Conservation (phyloP, 2,329 filamentous ascomycete genomes). For the Colletotrichum echinochloae region DNA sequence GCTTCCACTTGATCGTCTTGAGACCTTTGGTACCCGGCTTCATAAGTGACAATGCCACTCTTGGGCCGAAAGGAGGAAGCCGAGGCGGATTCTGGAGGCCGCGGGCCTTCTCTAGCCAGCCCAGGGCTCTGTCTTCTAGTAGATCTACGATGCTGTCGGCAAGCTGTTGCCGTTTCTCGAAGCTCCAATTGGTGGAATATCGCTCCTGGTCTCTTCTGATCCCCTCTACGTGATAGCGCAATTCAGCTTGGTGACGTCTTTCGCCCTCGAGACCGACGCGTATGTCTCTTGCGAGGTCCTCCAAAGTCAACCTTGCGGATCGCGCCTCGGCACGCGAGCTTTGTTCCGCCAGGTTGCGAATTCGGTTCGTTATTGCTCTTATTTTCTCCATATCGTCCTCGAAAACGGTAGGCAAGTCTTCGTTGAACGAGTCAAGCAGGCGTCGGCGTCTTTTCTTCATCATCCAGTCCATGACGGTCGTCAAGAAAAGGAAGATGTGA, state of each 20-base stretch:
- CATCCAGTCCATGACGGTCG: constrained; percentile 43
- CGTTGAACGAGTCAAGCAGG: constrained; percentile 42
- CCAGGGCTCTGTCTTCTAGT: background rate
- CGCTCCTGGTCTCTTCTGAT: background rate
- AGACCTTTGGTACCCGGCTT: background rate
- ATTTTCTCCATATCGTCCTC: constrained; percentile 38
- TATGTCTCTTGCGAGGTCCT: constrained; percentile 21
- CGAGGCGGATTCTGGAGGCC: no score
- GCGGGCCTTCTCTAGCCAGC: background rate
- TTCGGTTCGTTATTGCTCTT: constrained; percentile 12
- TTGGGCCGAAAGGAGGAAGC: no score
- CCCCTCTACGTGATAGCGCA: background rate
- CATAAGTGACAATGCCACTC: background rate
- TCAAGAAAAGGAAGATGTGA: constrained; percentile 45
- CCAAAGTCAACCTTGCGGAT: constrained; percentile 18
- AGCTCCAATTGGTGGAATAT: background rate
- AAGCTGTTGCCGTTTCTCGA: background rate
- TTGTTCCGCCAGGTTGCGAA: constrained; percentile 35
- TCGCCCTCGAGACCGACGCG: constrained; percentile 36
- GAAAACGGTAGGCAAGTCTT: constrained; percentile 35
- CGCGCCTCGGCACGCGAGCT: constrained; percentile 37
- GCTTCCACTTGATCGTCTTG: rapidly evolving
- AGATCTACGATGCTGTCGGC: background rate
- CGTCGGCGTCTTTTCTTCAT: constrained; percentile 36
- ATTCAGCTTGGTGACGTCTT: constrained; percentile 9